These are phyloP conservation scores for Fagus crenata DNA, from an alignment of 306 rosid species.

Conservation along the genomic window DNA sequence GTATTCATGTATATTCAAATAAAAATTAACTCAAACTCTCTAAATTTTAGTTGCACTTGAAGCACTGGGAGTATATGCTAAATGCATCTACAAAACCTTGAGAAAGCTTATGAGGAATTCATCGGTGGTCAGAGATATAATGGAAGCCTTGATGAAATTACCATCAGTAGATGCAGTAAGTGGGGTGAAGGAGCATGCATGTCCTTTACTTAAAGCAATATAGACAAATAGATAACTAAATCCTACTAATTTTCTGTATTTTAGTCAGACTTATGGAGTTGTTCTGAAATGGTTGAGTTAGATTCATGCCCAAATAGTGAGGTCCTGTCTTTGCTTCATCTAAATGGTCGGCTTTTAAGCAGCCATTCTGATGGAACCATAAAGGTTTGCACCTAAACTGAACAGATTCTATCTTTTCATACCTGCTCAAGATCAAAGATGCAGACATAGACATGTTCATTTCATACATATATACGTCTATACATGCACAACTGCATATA, in stretches of 20 bases:
- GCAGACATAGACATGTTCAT: not conserved
- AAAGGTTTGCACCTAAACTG: slow-evolving; percentile 55
- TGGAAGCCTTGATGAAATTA: slow-evolving; percentile 71
- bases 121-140: slow-evolving; percentile 55
- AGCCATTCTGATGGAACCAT: slow-evolving; percentile 95
- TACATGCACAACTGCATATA: not conserved
- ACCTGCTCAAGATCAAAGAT: not conserved
- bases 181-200: slow-evolving; percentile 18
- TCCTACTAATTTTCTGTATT: slow-evolving; percentile 18
- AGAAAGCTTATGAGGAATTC: slow-evolving; percentile 71
- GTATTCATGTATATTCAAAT: not conserved
- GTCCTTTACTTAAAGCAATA: slow-evolving; percentile 2
- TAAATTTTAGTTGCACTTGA: slow-evolving; percentile 63
- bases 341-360: slow-evolving; percentile 69
- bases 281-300: slow-evolving; percentile 66
- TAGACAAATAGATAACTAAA: slow-evolving; percentile 20
- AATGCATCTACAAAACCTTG: slow-evolving; percentile 68
- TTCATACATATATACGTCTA: not conserved
- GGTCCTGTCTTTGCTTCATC: slow-evolving; percentile 66
- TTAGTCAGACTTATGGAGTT: slow-evolving; percentile 84
- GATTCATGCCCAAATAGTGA: slow-evolving; percentile 74
- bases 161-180: slow-evolving; percentile 80
- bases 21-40: slow-evolving; percentile 23
- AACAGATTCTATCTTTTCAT: not conserved
- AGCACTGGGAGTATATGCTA: slow-evolving; percentile 66